Conservation (phyloP, 768 basidiomycete species). For the Phlebiopsis gigantea region DNA sequence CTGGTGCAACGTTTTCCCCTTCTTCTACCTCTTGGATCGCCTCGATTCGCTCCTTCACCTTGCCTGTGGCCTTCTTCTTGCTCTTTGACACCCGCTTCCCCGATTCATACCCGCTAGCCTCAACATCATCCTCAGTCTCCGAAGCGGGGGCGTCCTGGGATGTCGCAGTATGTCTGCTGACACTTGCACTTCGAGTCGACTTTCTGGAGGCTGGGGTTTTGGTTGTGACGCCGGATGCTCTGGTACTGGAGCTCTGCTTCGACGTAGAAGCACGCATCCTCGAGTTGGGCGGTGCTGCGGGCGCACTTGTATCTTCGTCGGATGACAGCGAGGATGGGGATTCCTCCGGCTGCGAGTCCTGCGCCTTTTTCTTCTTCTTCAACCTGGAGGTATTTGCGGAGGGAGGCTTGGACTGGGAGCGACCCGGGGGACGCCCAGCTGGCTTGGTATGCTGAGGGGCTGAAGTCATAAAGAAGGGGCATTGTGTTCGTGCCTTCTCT, state of each 20-base stretch:
- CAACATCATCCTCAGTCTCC: constrained; percentile 20
- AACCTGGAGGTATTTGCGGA: too few species aligned
- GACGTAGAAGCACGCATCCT: constrained; percentile 4
- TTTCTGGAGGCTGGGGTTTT: constrained; percentile 20
- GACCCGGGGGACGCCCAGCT: constrained; percentile 7
- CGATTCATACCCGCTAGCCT: constrained; percentile 21
- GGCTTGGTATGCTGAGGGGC: constrained; percentile 14
- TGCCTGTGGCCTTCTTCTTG: constrained; percentile 20
- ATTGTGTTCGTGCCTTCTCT: constrained; percentile 36
- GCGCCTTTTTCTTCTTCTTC: constrained; percentile 13
- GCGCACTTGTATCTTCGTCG: constrained; percentile 22
- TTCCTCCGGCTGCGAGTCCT: constrained; percentile 7
- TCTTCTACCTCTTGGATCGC: constrained; percentile 27
- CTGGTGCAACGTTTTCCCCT: constrained; percentile 21
- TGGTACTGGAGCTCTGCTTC: constrained; percentile 6
- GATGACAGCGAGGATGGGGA: constrained; percentile 12
- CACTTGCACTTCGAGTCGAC: constrained; percentile 15
- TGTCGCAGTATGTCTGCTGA: constrained; percentile 15
- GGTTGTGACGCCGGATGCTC: constrained; percentile 16
- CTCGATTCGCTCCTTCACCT: constrained; percentile 22
- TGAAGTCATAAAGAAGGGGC: constrained; percentile 38
- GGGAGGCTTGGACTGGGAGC: constrained; percentile 21
- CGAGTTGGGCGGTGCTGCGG: constrained; percentile 9
- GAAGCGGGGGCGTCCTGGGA: constrained; percentile 11
- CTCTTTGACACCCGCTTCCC: constrained; percentile 23